Evolutionary conservation across 2,329 filamentous ascomycete genomes (phyloP).

Genomic region (Cercospora citrullina): DNA sequence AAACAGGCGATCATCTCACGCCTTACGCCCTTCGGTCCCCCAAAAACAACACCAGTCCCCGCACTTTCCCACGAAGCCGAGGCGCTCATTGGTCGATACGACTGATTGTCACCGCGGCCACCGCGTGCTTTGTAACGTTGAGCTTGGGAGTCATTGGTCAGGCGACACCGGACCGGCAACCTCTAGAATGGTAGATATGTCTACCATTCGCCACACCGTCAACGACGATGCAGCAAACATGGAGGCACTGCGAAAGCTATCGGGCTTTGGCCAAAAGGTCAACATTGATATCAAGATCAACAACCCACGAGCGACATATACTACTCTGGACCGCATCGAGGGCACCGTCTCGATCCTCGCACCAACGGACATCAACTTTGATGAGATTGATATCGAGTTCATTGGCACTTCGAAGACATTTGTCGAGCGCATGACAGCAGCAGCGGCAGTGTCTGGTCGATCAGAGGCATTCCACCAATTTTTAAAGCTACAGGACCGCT

Average conservation of each 20-base stretch:
- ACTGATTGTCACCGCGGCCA: not conserved
- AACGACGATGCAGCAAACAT: constrained; percentile 27
- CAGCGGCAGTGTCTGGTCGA: constrained; percentile 55
- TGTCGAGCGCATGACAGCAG: constrained; percentile 56
- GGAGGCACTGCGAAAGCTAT: constrained; percentile 31
- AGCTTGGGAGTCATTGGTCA: constrained; percentile 12
- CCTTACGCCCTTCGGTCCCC: constrained; percentile 9
- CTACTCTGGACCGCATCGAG: constrained; percentile 59
- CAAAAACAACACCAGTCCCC: constrained; percentile 1
- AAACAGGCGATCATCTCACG: constrained; percentile 4
- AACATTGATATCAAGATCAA: constrained; percentile 47
- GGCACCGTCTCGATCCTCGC: constrained; percentile 55
- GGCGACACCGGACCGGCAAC: constrained; percentile 11
- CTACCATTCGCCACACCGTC: constrained; percentile 11
- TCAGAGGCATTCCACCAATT: constrained; percentile 61
- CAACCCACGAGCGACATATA: constrained; percentile 49
- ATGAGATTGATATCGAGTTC: constrained; percentile 60
- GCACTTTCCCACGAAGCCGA: constrained; percentile 7
- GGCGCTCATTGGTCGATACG: constrained; percentile 11
- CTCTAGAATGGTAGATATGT: constrained; percentile 17
- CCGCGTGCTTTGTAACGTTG: constrained; percentile 7
- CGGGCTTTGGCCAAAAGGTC: constrained; percentile 39
- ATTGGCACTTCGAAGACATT: constrained; percentile 55
- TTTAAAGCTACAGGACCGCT: constrained; percentile 57
- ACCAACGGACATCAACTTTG: constrained; percentile 56